These are phyloP conservation scores for Zasmidium angulare DNA, from an alignment of 2,329 filamentous ascomycete species.

Conservation along the genomic window DNA sequence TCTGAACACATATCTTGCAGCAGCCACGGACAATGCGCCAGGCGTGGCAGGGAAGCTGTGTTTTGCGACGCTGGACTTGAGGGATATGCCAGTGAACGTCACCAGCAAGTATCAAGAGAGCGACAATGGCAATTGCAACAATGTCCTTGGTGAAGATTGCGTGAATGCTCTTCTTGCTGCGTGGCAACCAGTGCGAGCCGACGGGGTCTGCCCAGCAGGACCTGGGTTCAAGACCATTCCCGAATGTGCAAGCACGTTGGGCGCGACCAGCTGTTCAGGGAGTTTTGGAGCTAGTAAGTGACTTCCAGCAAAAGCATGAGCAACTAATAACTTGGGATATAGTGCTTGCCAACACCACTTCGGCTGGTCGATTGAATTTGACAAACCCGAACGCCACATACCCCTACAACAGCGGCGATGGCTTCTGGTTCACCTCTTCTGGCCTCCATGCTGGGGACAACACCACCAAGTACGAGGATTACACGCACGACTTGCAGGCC, in stretches of 20 bases:
- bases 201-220: neutral
- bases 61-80: neutral
- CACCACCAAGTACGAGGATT: constrained; percentile 1
- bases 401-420: neutral
- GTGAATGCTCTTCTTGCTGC: constrained; percentile 1
- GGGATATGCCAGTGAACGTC: constrained; percentile 5
- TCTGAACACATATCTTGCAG: neutral
- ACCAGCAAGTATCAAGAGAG: constrained; percentile 1
- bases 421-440: neutral
- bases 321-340: neutral
- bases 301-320: neutral
- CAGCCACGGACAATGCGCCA: constrained; percentile 3
- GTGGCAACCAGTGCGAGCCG: neutral
- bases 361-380: neutral
- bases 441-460: neutral
- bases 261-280: neutral
- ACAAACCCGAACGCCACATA: neutral
- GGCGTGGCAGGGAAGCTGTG: neutral
- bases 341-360: neutral
- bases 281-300: neutral
- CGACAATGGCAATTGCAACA: constrained; percentile 8
- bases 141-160: constrained; percentile 5
- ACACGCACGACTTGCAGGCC: neutral
- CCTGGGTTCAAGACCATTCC: neutral
- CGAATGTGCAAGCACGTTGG: constrained; percentile 5